phyloP scores from a whole-genome alignment of 495 filamentous ascomycete species.

The Daldinia grandis region DNA sequence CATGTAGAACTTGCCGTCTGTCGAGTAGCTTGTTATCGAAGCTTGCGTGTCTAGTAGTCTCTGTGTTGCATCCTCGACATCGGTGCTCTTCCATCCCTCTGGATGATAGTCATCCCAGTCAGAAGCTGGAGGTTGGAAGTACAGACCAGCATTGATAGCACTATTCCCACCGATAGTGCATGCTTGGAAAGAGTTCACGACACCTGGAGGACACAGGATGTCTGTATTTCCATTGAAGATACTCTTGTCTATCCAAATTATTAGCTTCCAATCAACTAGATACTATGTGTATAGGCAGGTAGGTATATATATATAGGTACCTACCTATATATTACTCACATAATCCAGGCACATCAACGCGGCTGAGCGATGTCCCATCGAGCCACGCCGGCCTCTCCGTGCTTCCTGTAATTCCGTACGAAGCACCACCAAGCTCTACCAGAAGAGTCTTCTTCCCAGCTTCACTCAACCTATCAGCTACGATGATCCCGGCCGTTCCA shows the following conservation, averaged over 20 bases:
- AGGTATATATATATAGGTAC: background rate
- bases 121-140: constrained; percentile 60
- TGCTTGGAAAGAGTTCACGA: constrained; percentile 61
- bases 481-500: constrained; percentile 87
- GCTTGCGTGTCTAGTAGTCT: constrained; percentile 61
- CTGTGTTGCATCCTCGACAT: constrained; percentile 58
- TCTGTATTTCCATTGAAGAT: constrained; percentile 52
- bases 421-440: constrained; percentile 44
- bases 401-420: constrained; percentile 48
- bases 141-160: constrained; percentile 54
- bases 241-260: constrained; percentile 51
- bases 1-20: constrained; percentile 63
- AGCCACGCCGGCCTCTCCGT: constrained; percentile 58
- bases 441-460: constrained; percentile 47
- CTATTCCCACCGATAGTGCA: constrained; percentile 67
- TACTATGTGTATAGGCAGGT: background rate
- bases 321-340: constrained; percentile 41
- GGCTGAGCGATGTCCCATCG: constrained; percentile 62
- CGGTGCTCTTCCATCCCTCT: constrained; percentile 64
- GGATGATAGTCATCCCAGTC: constrained; percentile 70
- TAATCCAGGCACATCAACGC: constrained; percentile 67
- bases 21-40: constrained; percentile 62
- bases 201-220: constrained; percentile 47
- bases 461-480: constrained; percentile 68
- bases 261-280: constrained; percentile 9